Conservation (phyloP, 163 green algal genomes). For the Picocystis sp. region DNA sequence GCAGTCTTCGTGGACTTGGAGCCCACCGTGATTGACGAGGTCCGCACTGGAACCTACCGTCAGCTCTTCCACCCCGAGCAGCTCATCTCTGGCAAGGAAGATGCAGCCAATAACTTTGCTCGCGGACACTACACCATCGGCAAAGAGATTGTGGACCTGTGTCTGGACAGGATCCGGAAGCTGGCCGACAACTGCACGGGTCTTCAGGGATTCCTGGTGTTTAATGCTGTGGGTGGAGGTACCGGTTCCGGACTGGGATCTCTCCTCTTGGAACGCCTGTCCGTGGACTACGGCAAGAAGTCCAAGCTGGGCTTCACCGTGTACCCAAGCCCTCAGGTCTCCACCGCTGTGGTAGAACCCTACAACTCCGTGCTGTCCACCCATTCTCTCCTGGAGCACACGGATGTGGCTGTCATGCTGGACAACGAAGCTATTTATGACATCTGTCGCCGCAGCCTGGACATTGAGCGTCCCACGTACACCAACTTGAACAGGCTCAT, state of each 20-base stretch:
- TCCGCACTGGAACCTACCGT: slow-evolving; percentile 93
- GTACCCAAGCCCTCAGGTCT: slow-evolving; percentile 88
- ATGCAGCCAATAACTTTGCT: slow-evolving; percentile 98
- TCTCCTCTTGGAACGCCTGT: slow-evolving; percentile 83
- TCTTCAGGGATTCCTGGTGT: slow-evolving; percentile 97
- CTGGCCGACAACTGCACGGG: slow-evolving; percentile 98
- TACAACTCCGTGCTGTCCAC: slow-evolving; percentile 99
- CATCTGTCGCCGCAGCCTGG: slow-evolving; percentile 91
- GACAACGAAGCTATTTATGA: slow-evolving; percentile 99
- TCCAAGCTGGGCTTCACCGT: slow-evolving; percentile 98
- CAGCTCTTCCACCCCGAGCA: slow-evolving; percentile 99
- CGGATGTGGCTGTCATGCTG: slow-evolving; percentile 94
- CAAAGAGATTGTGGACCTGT: slow-evolving; percentile 97
- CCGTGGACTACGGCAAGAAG: slow-evolving; percentile 98
- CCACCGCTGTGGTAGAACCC: slow-evolving; percentile 93
- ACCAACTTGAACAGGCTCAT: slow-evolving; percentile 98
- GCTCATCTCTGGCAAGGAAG: slow-evolving; percentile 98
- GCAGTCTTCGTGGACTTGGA: slow-evolving; percentile 97
- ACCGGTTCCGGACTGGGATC: slow-evolving; percentile 94
- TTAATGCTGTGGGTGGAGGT: slow-evolving; percentile 95
- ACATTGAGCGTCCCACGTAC: slow-evolving; percentile 99
- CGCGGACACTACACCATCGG: slow-evolving; percentile 40
- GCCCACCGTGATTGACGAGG: slow-evolving; percentile 96
- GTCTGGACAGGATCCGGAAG: slow-evolving; percentile 94
- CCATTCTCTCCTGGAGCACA: slow-evolving; percentile 98